Percentiles rank a stretch among this genome's conserved stretches.
phyloP scores from a whole-genome alignment of 2,329 filamentous ascomycete species.

The Pseudocercospora fijiensis region DNA sequence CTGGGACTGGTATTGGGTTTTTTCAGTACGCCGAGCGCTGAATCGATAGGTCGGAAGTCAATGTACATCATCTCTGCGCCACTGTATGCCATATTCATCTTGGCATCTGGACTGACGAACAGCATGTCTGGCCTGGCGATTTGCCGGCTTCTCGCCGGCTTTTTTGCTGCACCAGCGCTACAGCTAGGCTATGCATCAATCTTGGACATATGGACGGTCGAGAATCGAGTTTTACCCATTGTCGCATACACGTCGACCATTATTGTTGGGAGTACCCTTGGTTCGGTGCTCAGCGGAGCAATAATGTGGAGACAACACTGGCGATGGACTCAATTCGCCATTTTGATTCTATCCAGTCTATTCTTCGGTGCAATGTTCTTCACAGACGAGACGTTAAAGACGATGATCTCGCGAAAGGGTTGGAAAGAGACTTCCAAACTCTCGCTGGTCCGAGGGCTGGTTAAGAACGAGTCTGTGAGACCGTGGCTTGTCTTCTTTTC shows the following conservation, averaged over 20 bases:
- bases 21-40: slow-evolving; percentile 66
- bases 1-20: slow-evolving; percentile 67
- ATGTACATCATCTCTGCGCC: slow-evolving; percentile 69
- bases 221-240: slow-evolving; percentile 34
- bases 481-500: slow-evolving; percentile 30
- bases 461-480: slow-evolving; percentile 31
- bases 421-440: slow-evolving; percentile 23
- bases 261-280: slow-evolving; percentile 41
- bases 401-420: slow-evolving; percentile 40
- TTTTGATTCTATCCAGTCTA: slow-evolving; percentile 40
- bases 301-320: slow-evolving; percentile 40
- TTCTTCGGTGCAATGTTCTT: slow-evolving; percentile 41
- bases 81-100: slow-evolving; percentile 57
- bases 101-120: slow-evolving; percentile 51
- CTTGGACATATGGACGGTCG: slow-evolving; percentile 40
- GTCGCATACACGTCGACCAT: slow-evolving; percentile 38
- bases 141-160: slow-evolving; percentile 55
- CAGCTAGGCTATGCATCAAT: slow-evolving; percentile 41
- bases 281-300: slow-evolving; percentile 46
- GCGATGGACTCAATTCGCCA: slow-evolving; percentile 44
- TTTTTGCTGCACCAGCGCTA: slow-evolving; percentile 37
- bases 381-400: slow-evolving; percentile 56
- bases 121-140: slow-evolving; percentile 68
- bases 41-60: slow-evolving; percentile 65
- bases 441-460: not conserved